These are phyloP conservation scores for Gryganskiella cystojenkinii DNA, from an alignment of 192 early-diverging fungal genomes.

Conservation along the genomic window DNA sequence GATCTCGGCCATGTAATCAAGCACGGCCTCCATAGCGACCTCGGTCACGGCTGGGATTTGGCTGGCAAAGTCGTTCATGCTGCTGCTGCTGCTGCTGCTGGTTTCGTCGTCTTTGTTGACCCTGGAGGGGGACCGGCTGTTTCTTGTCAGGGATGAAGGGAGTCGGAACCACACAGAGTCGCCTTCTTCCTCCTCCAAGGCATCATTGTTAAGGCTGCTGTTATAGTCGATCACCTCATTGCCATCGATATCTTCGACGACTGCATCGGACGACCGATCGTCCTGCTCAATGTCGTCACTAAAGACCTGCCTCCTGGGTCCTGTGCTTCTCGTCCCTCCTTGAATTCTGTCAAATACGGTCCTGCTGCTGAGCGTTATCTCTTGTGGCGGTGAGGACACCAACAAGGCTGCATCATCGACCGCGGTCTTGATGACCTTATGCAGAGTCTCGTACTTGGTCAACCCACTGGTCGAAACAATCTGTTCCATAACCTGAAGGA, in stretches of 20 bases:
- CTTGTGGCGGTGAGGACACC: neutral
- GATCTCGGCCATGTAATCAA: constrained; percentile 31
- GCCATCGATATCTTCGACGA: neutral
- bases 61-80: constrained; percentile 30
- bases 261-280: neutral
- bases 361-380: neutral
- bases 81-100: neutral
- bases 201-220: neutral
- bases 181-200: neutral
- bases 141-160: neutral
- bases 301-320: neutral
- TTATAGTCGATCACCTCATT: neutral
- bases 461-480: neutral
- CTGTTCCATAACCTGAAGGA: constrained; percentile 25
- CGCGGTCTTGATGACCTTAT: constrained; percentile 16
- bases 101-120: too few species aligned
- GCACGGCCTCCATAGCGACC: constrained; percentile 32
- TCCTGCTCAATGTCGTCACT: neutral
- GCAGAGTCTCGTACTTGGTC: constrained; percentile 12
- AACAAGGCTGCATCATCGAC: constrained; percentile 31
- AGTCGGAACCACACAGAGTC: constrained; percentile 12
- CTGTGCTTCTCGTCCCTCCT: neutral
- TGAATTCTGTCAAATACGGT: neutral
- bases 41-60: constrained; percentile 30
- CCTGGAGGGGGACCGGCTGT: neutral